Percentiles rank a stretch among this genome's conserved stretches.
Evolutionary conservation across 2,329 filamentous ascomycete species (phyloP).

Genomic region (Anisogramma anomala): DNA sequence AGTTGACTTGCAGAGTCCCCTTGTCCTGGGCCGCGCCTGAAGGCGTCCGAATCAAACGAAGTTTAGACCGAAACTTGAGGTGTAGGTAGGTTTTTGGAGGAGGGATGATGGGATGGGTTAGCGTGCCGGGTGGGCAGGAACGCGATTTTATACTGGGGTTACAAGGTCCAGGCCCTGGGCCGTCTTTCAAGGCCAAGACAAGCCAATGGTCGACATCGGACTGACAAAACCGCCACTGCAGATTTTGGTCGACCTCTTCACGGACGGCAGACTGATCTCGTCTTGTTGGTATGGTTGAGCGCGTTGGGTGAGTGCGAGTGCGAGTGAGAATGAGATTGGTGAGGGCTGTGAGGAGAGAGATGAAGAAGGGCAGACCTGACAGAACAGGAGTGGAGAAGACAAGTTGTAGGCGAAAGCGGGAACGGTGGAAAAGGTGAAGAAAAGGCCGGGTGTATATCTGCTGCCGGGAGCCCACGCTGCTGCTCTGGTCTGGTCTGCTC

Average conservation of each 20-base stretch:
- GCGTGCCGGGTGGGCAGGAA: slow-evolving; percentile 14
- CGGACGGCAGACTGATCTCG: too few relatives aligned
- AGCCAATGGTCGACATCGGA: slow-evolving; percentile 3
- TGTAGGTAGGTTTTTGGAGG: slow-evolving; percentile 12
- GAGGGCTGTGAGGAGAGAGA: not conserved
- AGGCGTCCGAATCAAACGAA: slow-evolving; percentile 12
- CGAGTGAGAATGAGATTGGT: not conserved
- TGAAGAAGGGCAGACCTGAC: not conserved
- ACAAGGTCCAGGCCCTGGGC: slow-evolving; percentile 9
- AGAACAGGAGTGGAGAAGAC: not conserved
- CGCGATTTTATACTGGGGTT: slow-evolving; percentile 15
- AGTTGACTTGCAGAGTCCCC: slow-evolving; percentile 12
- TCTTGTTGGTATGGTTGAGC: too few relatives aligned
- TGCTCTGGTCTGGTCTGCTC: not conserved
- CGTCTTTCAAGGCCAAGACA: too few relatives aligned
- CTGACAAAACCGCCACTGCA: too few relatives aligned
- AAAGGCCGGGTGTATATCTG: not conserved
- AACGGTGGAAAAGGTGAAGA: not conserved
- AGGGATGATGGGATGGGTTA: slow-evolving; percentile 15
- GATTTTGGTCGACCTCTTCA: too few relatives aligned
- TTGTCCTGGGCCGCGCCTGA: not conserved
- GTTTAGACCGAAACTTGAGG: slow-evolving; percentile 5
- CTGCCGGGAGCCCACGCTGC: too few relatives aligned
- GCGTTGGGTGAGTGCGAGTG: not conserved
- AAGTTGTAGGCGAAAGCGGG: not conserved